phyloP scores from a whole-genome alignment of 148 eudicot genomes.

The Rhododendron ferrugineum region DNA sequence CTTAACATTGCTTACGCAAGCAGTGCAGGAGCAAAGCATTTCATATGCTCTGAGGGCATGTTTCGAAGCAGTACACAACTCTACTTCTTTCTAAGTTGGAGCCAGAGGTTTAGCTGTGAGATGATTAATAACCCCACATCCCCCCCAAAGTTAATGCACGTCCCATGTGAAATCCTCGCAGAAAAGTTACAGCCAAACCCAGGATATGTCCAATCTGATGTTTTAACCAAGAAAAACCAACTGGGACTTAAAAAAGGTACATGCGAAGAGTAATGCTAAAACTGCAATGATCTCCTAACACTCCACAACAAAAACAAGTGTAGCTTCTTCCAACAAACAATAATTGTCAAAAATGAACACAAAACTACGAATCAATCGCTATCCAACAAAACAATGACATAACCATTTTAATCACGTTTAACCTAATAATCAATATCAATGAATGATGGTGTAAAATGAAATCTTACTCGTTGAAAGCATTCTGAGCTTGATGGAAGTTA shows the following conservation, averaged over 20 bases:
- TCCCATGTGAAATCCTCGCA: background rate
- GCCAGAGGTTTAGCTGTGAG: background rate
- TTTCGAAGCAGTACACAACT: background rate
- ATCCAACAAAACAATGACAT: too few species aligned
- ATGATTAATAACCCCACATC: background rate
- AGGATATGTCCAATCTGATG: background rate
- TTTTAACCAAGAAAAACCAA: background rate
- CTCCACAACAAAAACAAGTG: background rate
- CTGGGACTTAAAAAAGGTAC: background rate
- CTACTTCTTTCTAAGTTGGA: background rate
- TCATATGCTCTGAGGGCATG: background rate
- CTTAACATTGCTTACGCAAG: background rate
- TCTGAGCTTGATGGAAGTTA: slow-evolving; percentile 44
- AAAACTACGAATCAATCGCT: background rate
- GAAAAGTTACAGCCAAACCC: background rate
- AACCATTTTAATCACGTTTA: background rate
- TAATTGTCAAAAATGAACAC: background rate
- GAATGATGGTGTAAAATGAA: background rate
- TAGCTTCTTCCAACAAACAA: background rate
- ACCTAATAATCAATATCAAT: background rate
- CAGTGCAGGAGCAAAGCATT: background rate
- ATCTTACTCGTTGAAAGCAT: slow-evolving; percentile 78
- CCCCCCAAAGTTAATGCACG: background rate
- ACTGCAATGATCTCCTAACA: background rate
- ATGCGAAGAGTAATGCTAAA: background rate